These are phyloP conservation scores for Alternaria ethzedia DNA, from an alignment of 2,329 filamentous ascomycete species.

Conservation along the genomic window DNA sequence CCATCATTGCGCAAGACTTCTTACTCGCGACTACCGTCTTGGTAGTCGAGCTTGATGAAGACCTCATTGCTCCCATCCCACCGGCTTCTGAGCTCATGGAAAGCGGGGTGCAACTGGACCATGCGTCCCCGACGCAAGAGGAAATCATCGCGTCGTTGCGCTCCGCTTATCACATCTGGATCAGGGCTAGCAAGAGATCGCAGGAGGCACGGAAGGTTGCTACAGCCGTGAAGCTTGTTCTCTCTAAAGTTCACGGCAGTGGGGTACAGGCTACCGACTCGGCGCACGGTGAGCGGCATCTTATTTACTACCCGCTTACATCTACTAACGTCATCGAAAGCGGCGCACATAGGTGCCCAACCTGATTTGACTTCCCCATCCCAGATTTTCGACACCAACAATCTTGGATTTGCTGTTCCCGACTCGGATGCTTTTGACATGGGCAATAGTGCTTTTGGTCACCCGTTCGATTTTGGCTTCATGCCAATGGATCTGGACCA, in stretches of 20 bases:
- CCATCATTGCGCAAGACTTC: constrained; percentile 55
- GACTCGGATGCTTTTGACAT: constrained; percentile 4
- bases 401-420: background rate
- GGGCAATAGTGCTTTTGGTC: constrained; percentile 10
- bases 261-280: background rate
- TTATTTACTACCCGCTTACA: background rate
- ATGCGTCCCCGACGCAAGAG: constrained; percentile 27
- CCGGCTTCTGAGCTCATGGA: background rate
- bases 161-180: constrained; percentile 34
- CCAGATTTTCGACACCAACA: constrained; percentile 24
- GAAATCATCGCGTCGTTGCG: constrained; percentile 33
- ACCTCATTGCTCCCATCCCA: constrained; percentile 25
- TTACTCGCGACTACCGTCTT: constrained; percentile 57
- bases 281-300: constrained; percentile 13
- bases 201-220: constrained; percentile 40
- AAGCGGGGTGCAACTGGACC: constrained; percentile 25
- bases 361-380: constrained; percentile 10
- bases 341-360: background rate
- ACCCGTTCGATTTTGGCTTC: constrained; percentile 25
- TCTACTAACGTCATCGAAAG: constrained; percentile 2
- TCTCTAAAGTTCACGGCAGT: constrained; percentile 26
- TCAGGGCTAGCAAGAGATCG: constrained; percentile 31
- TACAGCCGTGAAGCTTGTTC: constrained; percentile 36
- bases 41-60: constrained; percentile 51
- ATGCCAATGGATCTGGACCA: constrained; percentile 32